phyloP scores from a whole-genome alignment of 1,284 basidiomycete genomes.

The Bjerkandera adusta region DNA sequence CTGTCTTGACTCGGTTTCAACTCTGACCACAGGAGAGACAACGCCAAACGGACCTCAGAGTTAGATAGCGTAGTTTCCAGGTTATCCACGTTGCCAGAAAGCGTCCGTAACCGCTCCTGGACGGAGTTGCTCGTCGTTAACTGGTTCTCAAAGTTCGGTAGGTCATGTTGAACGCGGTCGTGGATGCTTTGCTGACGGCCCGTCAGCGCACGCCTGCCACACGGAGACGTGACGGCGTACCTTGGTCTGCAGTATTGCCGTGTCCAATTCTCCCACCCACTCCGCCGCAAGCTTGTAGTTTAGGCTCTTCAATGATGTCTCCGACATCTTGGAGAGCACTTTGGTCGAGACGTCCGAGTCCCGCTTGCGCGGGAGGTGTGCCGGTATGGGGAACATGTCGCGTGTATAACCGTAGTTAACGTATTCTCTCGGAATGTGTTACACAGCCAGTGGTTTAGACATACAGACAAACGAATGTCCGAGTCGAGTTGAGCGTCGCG shows the following conservation, averaged over 20 bases:
- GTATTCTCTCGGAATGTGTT: too few species aligned
- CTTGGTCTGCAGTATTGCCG: slow-evolving; percentile 64
- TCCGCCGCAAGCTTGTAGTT: slow-evolving; percentile 57
- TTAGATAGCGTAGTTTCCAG: slow-evolving; percentile 51
- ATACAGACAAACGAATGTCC: too few species aligned
- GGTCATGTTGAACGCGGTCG: slow-evolving; percentile 62
- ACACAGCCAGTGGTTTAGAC: too few species aligned
- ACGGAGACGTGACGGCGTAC: slow-evolving; percentile 33
- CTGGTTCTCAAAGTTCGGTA: slow-evolving; percentile 63
- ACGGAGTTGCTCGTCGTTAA: slow-evolving; percentile 59
- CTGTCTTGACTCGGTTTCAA: slow-evolving; percentile 45
- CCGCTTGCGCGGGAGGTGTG: slow-evolving; percentile 60
- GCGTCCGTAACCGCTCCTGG: slow-evolving; percentile 52
- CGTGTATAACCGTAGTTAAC: slow-evolving; percentile 48
- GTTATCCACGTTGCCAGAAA: slow-evolving; percentile 51
- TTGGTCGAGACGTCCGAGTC: slow-evolving; percentile 63
- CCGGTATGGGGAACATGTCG: slow-evolving; percentile 65
- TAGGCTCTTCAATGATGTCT: slow-evolving; percentile 53
- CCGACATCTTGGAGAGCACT: slow-evolving; percentile 67
- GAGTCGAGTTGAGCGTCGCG: too few species aligned
- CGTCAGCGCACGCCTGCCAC: not conserved
- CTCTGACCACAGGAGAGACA: slow-evolving; percentile 7
- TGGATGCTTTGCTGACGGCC: slow-evolving; percentile 55
- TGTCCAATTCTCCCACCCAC: slow-evolving; percentile 71
- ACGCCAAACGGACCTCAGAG: slow-evolving; percentile 47